These are phyloP conservation scores for Nicotiana tabacum DNA, from an alignment of 257 asterid species.

Conservation along the genomic window DNA sequence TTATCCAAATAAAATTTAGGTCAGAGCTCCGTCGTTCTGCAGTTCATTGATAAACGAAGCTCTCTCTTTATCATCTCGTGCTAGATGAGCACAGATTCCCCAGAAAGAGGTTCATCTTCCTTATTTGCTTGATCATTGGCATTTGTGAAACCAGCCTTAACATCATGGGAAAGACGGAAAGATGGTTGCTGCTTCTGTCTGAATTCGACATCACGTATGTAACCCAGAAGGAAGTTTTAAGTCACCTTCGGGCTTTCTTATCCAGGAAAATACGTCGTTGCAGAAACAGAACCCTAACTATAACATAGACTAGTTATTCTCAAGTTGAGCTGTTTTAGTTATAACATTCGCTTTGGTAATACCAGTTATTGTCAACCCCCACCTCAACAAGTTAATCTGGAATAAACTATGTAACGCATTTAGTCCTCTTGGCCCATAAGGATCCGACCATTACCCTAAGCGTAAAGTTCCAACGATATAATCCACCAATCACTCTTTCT, in stretches of 20 bases:
- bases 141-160: neutral
- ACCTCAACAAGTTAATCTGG: neutral
- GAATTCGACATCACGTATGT: neutral
- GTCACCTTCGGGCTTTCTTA: neutral
- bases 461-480: neutral
- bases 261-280: neutral
- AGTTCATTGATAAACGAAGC: neutral
- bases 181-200: neutral
- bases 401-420: neutral
- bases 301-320: neutral
- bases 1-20: neutral
- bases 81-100: neutral
- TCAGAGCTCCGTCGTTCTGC: neutral
- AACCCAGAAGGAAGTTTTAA: neutral
- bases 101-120: neutral
- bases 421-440: neutral
- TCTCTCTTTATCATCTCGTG: neutral
- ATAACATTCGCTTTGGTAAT: neutral
- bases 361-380: neutral
- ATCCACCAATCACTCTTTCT: neutral
- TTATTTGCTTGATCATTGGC: neutral
- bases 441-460: neutral
- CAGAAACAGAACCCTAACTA: neutral
- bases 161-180: neutral
- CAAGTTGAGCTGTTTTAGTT: too few relatives aligned